Evolutionary conservation across 2,329 filamentous ascomycete species (phyloP).

Genomic region (Mycosphaerella arachidis): DNA sequence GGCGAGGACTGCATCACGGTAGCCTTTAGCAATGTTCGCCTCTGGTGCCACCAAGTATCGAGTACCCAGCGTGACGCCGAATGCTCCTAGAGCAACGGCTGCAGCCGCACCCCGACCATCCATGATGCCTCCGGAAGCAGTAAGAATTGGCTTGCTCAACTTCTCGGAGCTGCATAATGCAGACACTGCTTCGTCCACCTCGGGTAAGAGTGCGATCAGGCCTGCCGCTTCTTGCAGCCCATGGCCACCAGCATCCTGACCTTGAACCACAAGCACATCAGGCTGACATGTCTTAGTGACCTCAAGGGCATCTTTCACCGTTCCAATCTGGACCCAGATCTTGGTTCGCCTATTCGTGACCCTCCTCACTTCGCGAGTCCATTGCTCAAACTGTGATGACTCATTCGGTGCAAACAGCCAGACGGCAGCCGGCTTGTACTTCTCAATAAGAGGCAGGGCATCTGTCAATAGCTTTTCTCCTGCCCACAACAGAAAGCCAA

Average conservation of each 20-base stretch:
- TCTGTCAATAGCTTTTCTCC: conserved; percentile 38
- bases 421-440: conserved; percentile 51
- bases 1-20: conserved; percentile 44
- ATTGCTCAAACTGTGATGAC: conserved; percentile 34
- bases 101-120: conserved; percentile 55
- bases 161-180: conserved; percentile 18
- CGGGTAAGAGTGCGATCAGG: conserved; percentile 54
- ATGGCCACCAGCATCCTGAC: conserved; percentile 61
- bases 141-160: conserved; percentile 34
- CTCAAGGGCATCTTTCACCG: conserved; percentile 51
- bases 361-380: conserved; percentile 30
- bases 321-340: conserved; percentile 60
- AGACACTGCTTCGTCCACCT: conserved; percentile 48
- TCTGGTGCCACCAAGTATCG: conserved; percentile 55
- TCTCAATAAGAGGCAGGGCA: conserved; percentile 48
- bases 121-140: conserved; percentile 59
- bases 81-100: conserved; percentile 50
- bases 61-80: conserved; percentile 58
- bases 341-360: conserved; percentile 37
- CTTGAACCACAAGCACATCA: conserved; percentile 60
- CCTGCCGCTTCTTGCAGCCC: conserved; percentile 53
- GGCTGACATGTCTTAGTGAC: conserved; percentile 45
- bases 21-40: conserved; percentile 45
- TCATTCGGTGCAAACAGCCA: conserved; percentile 63
- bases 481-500: conserved; percentile 59